These are phyloP conservation scores for Thalassiosira ordinaria DNA, from an alignment of 352 stramenopile genomes.

Conservation along the genomic window DNA sequence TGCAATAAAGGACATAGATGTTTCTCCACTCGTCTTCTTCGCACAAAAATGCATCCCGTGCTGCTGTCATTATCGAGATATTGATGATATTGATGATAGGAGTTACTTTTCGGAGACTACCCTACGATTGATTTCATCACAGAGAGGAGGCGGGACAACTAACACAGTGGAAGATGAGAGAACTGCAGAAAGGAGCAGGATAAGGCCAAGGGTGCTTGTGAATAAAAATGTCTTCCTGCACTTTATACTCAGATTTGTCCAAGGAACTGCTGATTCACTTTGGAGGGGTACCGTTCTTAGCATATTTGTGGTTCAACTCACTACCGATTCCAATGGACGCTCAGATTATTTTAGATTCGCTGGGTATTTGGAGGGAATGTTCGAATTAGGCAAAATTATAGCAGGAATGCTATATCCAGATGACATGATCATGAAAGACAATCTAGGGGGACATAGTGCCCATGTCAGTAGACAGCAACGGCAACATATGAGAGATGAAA, in stretches of 20 bases:
- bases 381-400: neutral
- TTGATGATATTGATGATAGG: neutral
- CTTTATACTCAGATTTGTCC: neutral
- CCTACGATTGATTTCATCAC: neutral
- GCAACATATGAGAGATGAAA: neutral
- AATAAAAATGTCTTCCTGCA: neutral
- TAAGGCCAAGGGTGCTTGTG: neutral
- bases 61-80: neutral
- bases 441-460: neutral
- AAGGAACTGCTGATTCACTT: neutral
- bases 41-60: neutral
- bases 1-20: neutral
- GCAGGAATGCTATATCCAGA: neutral
- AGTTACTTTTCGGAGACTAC: neutral
- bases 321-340: neutral
- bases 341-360: neutral
- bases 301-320: neutral
- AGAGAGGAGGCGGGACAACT: neutral
- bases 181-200: neutral
- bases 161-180: neutral
- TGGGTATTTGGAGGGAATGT: neutral
- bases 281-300: neutral
- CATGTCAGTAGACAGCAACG: neutral
- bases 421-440: neutral
- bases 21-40: neutral